Percentiles rank a stretch among this genome's conserved stretches.
Evolutionary conservation across 352 stramenopile genomes (phyloP).

Genomic region (Globisporangium irregulare): DNA sequence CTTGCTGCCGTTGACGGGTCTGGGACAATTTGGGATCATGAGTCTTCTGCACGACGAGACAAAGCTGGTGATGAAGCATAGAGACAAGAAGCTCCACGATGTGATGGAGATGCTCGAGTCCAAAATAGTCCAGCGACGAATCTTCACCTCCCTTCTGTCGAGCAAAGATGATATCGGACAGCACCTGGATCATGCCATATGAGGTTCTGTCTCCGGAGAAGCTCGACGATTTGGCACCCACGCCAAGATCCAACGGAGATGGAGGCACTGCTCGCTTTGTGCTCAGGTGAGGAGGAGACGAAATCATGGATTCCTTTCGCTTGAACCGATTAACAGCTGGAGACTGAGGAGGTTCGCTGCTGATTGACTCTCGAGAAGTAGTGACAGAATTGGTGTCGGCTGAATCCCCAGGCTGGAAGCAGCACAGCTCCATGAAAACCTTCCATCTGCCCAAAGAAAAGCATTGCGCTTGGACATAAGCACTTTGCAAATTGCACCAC

Average conservation of each 20-base stretch:
- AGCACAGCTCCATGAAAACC: constrained; percentile 71
- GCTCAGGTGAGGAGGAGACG: constrained; percentile 36
- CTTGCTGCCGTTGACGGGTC: constrained; percentile 34
- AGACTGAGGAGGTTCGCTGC: constrained; percentile 6
- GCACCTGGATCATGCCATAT: constrained; percentile 63
- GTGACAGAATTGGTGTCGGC: not conserved
- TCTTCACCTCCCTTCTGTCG: constrained; percentile 33
- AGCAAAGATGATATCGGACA: constrained; percentile 47
- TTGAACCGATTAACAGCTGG: constrained; percentile 27
- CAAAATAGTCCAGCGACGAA: constrained; percentile 47
- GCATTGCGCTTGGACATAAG: constrained; percentile 50
- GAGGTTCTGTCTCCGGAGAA: constrained; percentile 68
- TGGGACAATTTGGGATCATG: constrained; percentile 57
- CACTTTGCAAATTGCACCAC: constrained; percentile 52
- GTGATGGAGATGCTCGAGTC: constrained; percentile 42
- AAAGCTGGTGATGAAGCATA: constrained; percentile 73
- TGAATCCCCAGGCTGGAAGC: constrained; percentile 32
- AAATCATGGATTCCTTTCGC: constrained; percentile 74
- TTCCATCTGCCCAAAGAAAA: constrained; percentile 58
- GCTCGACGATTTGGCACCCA: constrained; percentile 28
- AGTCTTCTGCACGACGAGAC: constrained; percentile 56
- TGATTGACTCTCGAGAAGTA: not conserved
- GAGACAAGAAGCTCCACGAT: constrained; percentile 62
- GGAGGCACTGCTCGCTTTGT: constrained; percentile 18
- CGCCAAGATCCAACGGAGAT: constrained; percentile 14